Evolutionary conservation across 192 early-diverging fungal genomes (phyloP).

Genomic region (Coemansia sp.): DNA sequence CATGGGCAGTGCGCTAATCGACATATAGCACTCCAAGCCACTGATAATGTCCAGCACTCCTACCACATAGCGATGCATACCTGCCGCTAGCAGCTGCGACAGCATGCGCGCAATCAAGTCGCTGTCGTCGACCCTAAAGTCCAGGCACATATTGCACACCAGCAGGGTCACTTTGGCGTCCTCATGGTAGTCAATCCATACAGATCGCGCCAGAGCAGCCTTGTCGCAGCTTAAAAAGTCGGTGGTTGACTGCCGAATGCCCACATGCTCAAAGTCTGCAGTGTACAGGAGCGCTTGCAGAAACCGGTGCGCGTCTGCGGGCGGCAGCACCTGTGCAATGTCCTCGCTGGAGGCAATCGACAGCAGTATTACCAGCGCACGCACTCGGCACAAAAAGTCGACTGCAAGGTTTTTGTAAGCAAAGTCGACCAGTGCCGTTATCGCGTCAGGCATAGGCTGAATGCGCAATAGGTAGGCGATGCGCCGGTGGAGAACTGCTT

Average conservation of each 20-base stretch:
- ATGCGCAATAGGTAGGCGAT: conserved; percentile 59
- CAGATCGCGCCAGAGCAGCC: conserved; percentile 64
- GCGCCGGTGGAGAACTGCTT: conserved; percentile 53
- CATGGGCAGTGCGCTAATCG: conserved; percentile 17
- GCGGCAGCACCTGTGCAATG: conserved; percentile 38
- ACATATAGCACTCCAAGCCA: conserved; percentile 20
- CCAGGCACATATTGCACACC: conserved; percentile 75
- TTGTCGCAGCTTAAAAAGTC: conserved; percentile 72
- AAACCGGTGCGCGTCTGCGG: conserved; percentile 52
- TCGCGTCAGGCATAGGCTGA: conserved; percentile 37
- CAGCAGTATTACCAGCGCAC: conserved; percentile 64
- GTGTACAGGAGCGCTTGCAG: conserved; percentile 68
- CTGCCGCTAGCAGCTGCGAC: conserved; percentile 44
- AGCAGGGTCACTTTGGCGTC: conserved; percentile 62
- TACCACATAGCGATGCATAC: conserved; percentile 55
- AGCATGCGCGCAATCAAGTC: conserved; percentile 66
- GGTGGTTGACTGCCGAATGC: conserved; percentile 59
- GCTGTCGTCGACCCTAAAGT: conserved; percentile 66
- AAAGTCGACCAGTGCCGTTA: conserved; percentile 52
- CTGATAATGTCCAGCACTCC: conserved; percentile 58
- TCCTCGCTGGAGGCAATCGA: conserved; percentile 56
- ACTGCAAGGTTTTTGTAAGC: conserved; percentile 55
- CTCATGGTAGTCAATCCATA: conserved; percentile 68
- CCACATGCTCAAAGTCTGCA: conserved; percentile 72
- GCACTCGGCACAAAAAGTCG: conserved; percentile 60